Evolutionary conservation across 768 basidiomycete genomes (phyloP).

Genomic region (Kwoniella heveanensis): DNA sequence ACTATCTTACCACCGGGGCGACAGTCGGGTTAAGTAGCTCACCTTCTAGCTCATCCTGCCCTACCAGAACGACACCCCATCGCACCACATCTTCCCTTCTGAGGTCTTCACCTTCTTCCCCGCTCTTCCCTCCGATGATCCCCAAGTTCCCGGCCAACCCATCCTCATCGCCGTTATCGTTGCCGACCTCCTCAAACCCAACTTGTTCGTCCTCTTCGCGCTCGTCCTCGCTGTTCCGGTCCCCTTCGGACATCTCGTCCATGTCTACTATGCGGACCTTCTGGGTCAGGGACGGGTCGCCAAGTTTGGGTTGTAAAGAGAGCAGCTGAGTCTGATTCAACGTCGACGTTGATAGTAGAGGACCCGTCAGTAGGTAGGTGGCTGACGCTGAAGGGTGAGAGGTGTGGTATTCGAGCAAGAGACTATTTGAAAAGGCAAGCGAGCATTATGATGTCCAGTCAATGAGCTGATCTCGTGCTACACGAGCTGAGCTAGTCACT

Average conservation of each 20-base stretch:
- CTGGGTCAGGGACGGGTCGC: constrained; percentile 10
- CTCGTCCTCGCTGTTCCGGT: constrained; percentile 43
- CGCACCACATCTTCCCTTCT: constrained; percentile 18
- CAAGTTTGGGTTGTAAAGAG: constrained; percentile 4
- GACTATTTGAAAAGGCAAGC: too few relatives aligned
- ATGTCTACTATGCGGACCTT: constrained; percentile 44
- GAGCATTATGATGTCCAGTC: too few relatives aligned
- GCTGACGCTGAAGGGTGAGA: constrained; percentile 23
- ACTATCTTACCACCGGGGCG: too few relatives aligned
- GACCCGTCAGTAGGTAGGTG: constrained; percentile 48
- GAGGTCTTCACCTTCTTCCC: constrained; percentile 17
- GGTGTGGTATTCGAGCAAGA: constrained; percentile 19
- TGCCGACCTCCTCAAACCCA: constrained; percentile 19
- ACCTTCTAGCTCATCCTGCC: constrained; percentile 37
- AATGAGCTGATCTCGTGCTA: too few relatives aligned
- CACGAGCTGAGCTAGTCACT: too few relatives aligned
- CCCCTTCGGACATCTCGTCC: constrained; percentile 46
- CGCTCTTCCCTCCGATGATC: constrained; percentile 13
- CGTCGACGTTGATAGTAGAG: constrained; percentile 19
- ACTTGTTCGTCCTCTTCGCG: constrained; percentile 25
- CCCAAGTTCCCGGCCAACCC: constrained; percentile 9
- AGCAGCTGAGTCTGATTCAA: constrained; percentile 28
- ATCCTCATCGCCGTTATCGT: constrained; percentile 26
- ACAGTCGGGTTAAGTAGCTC: too few relatives aligned
- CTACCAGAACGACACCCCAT: constrained; percentile 44